A percentile compares a stretch with the other conserved stretches of the same genome.
Conservation (phyloP, 371 early-diverging fungal genomes). For the Apophysomyces elegans region DNA sequence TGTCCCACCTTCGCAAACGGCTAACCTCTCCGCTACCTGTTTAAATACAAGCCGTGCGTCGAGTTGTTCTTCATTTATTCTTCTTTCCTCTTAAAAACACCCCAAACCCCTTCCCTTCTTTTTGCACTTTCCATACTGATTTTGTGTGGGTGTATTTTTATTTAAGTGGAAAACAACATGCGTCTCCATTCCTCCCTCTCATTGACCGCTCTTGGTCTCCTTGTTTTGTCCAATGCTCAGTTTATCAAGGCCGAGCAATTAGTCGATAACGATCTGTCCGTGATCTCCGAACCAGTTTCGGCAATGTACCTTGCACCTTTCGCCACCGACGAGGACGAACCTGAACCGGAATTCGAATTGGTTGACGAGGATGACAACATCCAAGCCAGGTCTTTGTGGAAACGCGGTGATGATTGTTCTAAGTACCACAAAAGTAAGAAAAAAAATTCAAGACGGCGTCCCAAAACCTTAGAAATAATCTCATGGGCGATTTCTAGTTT, state of each 20-base stretch:
- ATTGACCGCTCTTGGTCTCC: slow-evolving; percentile 28
- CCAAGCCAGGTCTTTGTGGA: slow-evolving; percentile 18
- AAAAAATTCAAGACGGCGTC: slow-evolving; percentile 5
- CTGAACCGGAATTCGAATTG: slow-evolving; percentile 27
- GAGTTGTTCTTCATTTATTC: slow-evolving; percentile 12
- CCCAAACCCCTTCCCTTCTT: slow-evolving; percentile 18
- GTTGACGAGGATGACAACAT: slow-evolving; percentile 23
- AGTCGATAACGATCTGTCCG: slow-evolving; percentile 9
- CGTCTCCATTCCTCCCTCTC: slow-evolving; percentile 22
- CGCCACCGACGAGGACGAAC: slow-evolving; percentile 19
- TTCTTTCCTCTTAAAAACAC: slow-evolving; percentile 6
- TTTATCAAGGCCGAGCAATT: slow-evolving; percentile 18
- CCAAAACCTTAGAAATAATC: slow-evolving; percentile 4
- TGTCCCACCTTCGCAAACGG: slow-evolving; percentile 25
- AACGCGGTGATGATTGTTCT: slow-evolving; percentile 29
- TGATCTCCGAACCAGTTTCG: slow-evolving; percentile 14
- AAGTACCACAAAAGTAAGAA: slow-evolving; percentile 32
- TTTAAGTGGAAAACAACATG: slow-evolving; percentile 11
- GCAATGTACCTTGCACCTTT: slow-evolving; percentile 30
- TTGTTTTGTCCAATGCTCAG: slow-evolving; percentile 22
- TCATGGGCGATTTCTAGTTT: slow-evolving; percentile 21
- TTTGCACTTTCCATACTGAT: slow-evolving; percentile 18
- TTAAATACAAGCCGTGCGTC: slow-evolving; percentile 24
- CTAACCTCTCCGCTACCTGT: slow-evolving; percentile 17
- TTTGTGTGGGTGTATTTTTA: slow-evolving; percentile 13